A percentile compares a stretch with the other conserved stretches of the same genome.
phyloP scores from a whole-genome alignment of 768 basidiomycete genomes.

The Tulasnella sp. region DNA sequence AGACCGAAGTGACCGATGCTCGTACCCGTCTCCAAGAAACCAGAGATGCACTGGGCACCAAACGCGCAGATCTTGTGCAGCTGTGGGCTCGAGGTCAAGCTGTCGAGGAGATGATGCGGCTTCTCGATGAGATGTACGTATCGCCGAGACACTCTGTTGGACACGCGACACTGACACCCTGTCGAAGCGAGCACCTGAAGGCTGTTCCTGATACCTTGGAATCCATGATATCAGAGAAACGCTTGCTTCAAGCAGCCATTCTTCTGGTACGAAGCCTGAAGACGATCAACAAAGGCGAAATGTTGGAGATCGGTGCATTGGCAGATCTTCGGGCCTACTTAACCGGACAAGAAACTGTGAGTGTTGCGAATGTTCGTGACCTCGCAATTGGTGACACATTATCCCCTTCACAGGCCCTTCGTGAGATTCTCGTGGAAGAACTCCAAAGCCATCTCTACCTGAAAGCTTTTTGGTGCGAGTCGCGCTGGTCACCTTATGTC shows the following conservation, averaged over 20 bases:
- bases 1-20: slow-evolving; percentile 59
- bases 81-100: slow-evolving; percentile 80
- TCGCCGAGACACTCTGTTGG: not conserved
- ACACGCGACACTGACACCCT: slow-evolving; percentile 20
- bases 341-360: slow-evolving; percentile 69
- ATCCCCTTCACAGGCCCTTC: slow-evolving; percentile 48
- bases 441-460: slow-evolving; percentile 95
- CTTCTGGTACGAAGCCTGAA: slow-evolving; percentile 80
- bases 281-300: slow-evolving; percentile 79
- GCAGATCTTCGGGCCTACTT: slow-evolving; percentile 80
- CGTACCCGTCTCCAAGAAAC: slow-evolving; percentile 61
- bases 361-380: slow-evolving; percentile 23
- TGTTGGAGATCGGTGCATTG: slow-evolving; percentile 92
- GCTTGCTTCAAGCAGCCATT: slow-evolving; percentile 75
- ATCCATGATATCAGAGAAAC: slow-evolving; percentile 90
- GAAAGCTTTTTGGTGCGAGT: slow-evolving; percentile 92
- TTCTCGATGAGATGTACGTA: slow-evolving; percentile 87
- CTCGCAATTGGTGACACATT: not conserved
- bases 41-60: slow-evolving; percentile 65
- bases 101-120: slow-evolving; percentile 88
- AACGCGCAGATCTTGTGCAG: slow-evolving; percentile 79
- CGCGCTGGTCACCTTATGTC: slow-evolving; percentile 75
- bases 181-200: slow-evolving; percentile 70
- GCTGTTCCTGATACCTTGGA: slow-evolving; percentile 85
- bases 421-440: slow-evolving; percentile 90